Evolutionary conservation across 2,329 filamentous ascomycete genomes (phyloP).

Genomic region (Ceratocystis lukuohia): DNA sequence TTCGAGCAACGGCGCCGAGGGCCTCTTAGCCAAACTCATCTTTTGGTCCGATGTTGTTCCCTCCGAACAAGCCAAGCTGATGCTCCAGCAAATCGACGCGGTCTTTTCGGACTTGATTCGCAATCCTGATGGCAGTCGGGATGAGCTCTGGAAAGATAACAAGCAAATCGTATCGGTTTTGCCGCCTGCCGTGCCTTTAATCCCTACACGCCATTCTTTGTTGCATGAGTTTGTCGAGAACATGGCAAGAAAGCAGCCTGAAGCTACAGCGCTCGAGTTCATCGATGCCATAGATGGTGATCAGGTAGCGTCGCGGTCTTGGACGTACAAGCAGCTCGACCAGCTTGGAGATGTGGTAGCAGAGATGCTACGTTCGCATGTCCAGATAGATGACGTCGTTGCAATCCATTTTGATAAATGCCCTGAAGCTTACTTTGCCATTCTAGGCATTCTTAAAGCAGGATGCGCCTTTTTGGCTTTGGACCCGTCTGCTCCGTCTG

Average conservation of each 20-base stretch:
- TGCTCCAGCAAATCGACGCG: constrained; percentile 60
- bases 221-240: constrained; percentile 69
- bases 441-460: constrained; percentile 68
- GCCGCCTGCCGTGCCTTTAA: constrained; percentile 42
- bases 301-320: constrained; percentile 28
- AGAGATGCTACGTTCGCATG: constrained; percentile 41
- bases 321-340: constrained; percentile 66
- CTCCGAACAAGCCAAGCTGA: constrained; percentile 47
- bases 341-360: constrained; percentile 59
- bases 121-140: constrained; percentile 28
- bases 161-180: constrained; percentile 45
- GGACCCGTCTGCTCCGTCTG: constrained; percentile 57
- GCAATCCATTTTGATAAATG: constrained; percentile 76
- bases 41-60: constrained; percentile 54
- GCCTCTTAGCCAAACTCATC: constrained; percentile 51
- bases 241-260: constrained; percentile 41
- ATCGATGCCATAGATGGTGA: constrained; percentile 39
- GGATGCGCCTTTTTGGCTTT: constrained; percentile 72
- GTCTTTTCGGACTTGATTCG: constrained; percentile 47
- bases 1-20: constrained; percentile 38
- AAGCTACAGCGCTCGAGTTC: constrained; percentile 62
- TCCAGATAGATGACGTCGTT: constrained; percentile 47
- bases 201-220: constrained; percentile 46
- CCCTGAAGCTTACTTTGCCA: constrained; percentile 68
- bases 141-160: not conserved